These are phyloP conservation scores for Daucus carota DNA, from an alignment of 129 eudicot species.

Conservation along the genomic window DH1_v3.0 NC_030382.2:52434001-52434500, in stretches of 20 bases:
- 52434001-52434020: not conserved
- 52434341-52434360: not conserved
- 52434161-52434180: not conserved
- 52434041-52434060: too few relatives aligned
- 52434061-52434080: too few relatives aligned
- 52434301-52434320: not conserved
- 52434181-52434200: not conserved
- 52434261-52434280: not conserved
- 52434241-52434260: not conserved
- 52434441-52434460: slow-evolving; percentile 39
- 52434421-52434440: not conserved
- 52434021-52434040: not conserved
- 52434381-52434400: not conserved
- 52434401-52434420: not conserved
- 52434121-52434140: not conserved
- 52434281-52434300: too few relatives aligned
- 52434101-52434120: too few relatives aligned
- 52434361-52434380: not conserved
- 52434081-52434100: too few relatives aligned
- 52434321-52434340: not conserved
- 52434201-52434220: too few relatives aligned
- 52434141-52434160: not conserved
- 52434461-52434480: slow-evolving; percentile 20
- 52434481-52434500: slow-evolving; percentile 25
- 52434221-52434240: not conserved